phyloP scores from a whole-genome alignment of 306 rosid genomes.

The Canavalia ensiformis region DNA sequence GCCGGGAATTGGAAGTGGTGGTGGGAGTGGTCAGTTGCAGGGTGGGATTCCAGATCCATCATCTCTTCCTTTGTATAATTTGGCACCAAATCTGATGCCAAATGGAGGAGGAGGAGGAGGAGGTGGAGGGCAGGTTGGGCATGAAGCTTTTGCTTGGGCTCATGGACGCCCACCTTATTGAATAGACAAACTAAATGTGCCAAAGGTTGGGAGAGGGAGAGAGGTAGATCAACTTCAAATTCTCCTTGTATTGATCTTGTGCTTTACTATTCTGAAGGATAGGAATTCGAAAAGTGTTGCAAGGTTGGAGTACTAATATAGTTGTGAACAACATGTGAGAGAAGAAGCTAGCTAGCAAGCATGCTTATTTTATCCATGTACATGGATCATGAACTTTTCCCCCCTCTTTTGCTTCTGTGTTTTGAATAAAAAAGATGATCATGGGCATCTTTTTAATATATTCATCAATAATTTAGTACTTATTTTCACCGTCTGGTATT shows the following conservation, averaged over 20 bases:
- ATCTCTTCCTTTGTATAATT: conserved; percentile 69
- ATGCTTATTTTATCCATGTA: conserved; percentile 51
- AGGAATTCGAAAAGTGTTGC: conserved; percentile 37
- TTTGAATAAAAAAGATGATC: conserved; percentile 60
- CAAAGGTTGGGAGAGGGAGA: background rate
- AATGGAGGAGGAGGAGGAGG: conserved; percentile 62
- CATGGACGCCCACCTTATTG: conserved; percentile 75
- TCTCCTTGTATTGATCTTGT: conserved; percentile 20
- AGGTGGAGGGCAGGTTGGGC: conserved; percentile 57
- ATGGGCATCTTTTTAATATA: conserved; percentile 42
- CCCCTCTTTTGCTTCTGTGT: conserved; percentile 48
- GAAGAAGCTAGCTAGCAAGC: conserved; percentile 43
- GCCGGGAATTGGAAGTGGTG: conserved; percentile 61
- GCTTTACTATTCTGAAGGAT: conserved; percentile 41
- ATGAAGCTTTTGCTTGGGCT: conserved; percentile 84
- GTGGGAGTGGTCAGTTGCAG: conserved; percentile 57
- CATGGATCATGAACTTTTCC: conserved; percentile 48
- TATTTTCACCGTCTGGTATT: conserved; percentile 27
- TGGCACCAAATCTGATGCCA: conserved; percentile 71
- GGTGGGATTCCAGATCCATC: conserved; percentile 72
- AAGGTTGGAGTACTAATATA: conserved; percentile 37
- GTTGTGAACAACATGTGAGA: conserved; percentile 49
- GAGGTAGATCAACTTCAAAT: conserved; percentile 15
- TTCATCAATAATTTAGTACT: conserved; percentile 44
- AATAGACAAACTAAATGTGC: background rate